phyloP scores from a whole-genome alignment of 306 rosid genomes.

The Acacia acuminata region DNA sequence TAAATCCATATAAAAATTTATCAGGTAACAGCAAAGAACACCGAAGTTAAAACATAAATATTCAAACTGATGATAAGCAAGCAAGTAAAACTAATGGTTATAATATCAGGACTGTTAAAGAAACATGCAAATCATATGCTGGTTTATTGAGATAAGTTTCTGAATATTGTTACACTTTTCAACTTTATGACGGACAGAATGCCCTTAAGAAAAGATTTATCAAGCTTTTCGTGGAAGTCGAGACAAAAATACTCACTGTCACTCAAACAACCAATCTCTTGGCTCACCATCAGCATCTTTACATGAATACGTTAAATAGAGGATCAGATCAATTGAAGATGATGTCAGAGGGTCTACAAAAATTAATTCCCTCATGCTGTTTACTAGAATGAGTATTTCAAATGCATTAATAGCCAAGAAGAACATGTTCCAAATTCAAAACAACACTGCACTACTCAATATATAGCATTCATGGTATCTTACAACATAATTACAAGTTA shows the following conservation, averaged over 20 bases:
- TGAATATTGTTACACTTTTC: background rate
- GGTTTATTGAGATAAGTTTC: background rate
- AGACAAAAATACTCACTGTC: background rate
- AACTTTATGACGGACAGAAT: background rate
- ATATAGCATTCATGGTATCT: background rate
- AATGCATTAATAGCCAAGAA: background rate
- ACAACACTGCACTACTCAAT: background rate
- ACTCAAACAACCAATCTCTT: background rate
- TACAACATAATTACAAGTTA: background rate
- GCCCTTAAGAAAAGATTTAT: constrained; percentile 10
- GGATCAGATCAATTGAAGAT: background rate
- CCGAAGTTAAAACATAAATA: background rate
- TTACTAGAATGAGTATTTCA: background rate
- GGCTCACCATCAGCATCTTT: background rate
- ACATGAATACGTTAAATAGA: background rate
- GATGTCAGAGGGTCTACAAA: background rate
- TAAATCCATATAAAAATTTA: constrained; percentile 10
- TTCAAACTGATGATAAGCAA: background rate
- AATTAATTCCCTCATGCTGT: background rate
- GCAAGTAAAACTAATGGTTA: constrained; percentile 19
- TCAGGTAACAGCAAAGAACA: constrained; percentile 20
- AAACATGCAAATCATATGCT: background rate
- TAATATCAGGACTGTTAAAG: background rate
- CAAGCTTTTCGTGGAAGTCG: background rate
- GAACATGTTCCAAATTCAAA: background rate